phyloP scores from a whole-genome alignment of 345 rosid species.

The Salix arbutifolia region DNA sequence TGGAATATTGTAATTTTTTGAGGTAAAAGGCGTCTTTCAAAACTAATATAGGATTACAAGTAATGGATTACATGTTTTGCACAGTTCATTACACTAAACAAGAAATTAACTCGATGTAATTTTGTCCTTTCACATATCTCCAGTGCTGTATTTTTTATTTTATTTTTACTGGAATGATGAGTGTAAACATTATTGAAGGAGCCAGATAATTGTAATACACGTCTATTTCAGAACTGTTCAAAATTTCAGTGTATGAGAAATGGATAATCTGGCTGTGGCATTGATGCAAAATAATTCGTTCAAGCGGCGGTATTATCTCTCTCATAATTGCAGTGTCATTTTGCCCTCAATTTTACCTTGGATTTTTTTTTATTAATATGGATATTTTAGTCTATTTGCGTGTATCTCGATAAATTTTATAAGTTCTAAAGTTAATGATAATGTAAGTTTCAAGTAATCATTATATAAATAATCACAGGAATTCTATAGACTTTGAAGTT shows the following conservation, averaged over 20 bases:
- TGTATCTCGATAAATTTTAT: too few species aligned
- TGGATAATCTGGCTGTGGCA: background rate
- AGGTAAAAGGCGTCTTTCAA: background rate
- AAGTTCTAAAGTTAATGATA: too few species aligned
- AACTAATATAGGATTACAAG: background rate
- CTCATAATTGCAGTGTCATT: background rate
- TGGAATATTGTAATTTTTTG: background rate
- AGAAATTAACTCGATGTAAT: constrained; percentile 10
- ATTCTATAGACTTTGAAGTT: too few species aligned
- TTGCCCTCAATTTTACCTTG: background rate
- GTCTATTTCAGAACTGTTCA: background rate
- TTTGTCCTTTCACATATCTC: constrained; percentile 14
- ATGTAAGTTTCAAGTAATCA: too few species aligned
- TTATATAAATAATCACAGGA: too few species aligned
- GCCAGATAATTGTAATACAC: background rate
- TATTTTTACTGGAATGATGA: background rate
- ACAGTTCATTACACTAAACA: constrained; percentile 9
- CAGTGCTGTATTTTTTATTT: background rate
- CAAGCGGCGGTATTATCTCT: background rate
- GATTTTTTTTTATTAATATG: background rate
- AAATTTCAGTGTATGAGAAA: background rate
- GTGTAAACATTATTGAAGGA: background rate
- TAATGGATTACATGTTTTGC: background rate
- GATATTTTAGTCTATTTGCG: too few species aligned
- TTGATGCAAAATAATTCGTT: background rate